These are phyloP conservation scores for Globisporangium irregulare DNA, from an alignment of 352 stramenopile genomes.

Conservation along the genomic window DNA sequence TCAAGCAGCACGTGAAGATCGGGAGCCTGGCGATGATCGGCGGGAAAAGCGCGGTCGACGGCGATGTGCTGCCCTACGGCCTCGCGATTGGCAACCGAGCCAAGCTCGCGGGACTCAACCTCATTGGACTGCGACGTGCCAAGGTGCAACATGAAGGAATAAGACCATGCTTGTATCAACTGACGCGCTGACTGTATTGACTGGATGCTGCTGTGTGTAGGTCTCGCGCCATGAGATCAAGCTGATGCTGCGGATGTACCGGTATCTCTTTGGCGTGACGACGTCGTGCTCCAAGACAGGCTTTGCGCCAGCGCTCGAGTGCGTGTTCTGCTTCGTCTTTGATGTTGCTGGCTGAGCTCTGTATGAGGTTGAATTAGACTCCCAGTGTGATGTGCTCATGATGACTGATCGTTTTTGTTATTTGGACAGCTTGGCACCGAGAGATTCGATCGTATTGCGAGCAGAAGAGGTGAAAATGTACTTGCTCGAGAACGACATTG, in stretches of 20 bases:
- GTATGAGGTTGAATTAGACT: not conserved
- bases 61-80: constrained; percentile 77
- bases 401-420: constrained; percentile 6
- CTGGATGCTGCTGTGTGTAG: constrained; percentile 7
- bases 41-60: constrained; percentile 78
- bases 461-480: constrained; percentile 53
- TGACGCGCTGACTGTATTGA: not conserved
- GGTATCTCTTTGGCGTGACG: constrained; percentile 67
- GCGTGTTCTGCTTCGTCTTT: constrained; percentile 10
- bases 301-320: constrained; percentile 76
- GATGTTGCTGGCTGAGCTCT: not conserved
- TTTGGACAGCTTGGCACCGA: constrained; percentile 41
- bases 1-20: constrained; percentile 77
- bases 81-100: constrained; percentile 72
- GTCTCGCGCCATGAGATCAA: constrained; percentile 70
- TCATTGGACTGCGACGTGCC: constrained; percentile 65
- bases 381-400: not conserved
- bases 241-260: constrained; percentile 69
- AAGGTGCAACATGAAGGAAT: constrained; percentile 20
- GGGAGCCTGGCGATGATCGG: constrained; percentile 75
- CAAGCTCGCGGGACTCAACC: constrained; percentile 73
- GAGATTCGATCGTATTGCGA: constrained; percentile 49
- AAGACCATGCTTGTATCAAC: not conserved
- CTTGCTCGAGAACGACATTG: constrained; percentile 41
- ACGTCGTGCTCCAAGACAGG: constrained; percentile 50